Conservation (phyloP, 768 basidiomycete genomes). For the Suillus subalutaceus region DNA sequence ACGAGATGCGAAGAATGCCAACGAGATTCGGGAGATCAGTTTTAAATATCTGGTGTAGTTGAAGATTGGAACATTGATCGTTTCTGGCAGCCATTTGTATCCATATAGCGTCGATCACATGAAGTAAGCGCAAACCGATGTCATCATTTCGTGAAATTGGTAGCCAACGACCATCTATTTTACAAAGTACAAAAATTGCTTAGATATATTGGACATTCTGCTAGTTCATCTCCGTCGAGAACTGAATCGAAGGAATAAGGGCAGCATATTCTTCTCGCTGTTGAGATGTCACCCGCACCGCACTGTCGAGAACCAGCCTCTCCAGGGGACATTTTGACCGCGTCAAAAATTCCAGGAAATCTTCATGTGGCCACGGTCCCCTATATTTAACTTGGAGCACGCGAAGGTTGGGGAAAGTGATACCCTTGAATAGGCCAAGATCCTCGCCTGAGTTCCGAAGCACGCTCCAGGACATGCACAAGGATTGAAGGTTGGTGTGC, state of each 20-base stretch:
- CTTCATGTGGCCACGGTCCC: slow-evolving; percentile 16
- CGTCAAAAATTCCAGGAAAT: slow-evolving; percentile 19
- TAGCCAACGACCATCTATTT: too few species aligned
- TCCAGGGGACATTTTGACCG: slow-evolving; percentile 25
- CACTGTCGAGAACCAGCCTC: background rate
- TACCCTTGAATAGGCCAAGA: slow-evolving; percentile 11
- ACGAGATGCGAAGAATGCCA: background rate
- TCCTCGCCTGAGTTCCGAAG: background rate
- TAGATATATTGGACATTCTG: too few species aligned
- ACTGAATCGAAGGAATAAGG: background rate
- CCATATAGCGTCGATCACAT: too few species aligned
- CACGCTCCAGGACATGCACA: background rate
- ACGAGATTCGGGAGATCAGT: background rate
- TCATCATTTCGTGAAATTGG: too few species aligned
- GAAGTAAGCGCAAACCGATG: too few species aligned
- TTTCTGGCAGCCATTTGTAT: too few species aligned
- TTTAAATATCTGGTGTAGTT: slow-evolving; percentile 1
- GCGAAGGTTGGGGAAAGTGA: slow-evolving; percentile 20
- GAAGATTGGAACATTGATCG: background rate
- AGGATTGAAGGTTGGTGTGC: background rate
- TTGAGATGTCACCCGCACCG: background rate
- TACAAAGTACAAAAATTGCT: too few species aligned
- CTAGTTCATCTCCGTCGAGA: too few species aligned
- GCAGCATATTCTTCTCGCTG: background rate
- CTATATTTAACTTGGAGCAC: slow-evolving; percentile 13